Evolutionary conservation across 2,329 filamentous ascomycete species (phyloP).

Genomic region (Pezicula rhizophila): DNA sequence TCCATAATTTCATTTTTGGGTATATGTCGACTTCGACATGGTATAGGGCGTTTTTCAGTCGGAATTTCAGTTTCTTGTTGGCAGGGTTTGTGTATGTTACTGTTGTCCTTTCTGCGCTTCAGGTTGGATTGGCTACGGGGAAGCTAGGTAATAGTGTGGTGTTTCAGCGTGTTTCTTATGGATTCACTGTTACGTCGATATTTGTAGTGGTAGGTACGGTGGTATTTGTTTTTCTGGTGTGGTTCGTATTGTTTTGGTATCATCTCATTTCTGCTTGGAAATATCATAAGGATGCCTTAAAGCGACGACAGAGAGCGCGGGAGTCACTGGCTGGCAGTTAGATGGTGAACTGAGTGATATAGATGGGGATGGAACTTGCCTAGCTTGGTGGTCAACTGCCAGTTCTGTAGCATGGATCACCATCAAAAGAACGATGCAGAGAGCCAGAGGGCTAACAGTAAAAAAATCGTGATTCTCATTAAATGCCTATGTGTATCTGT

Average conservation of each 20-base stretch:
- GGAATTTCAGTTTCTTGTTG: constrained; percentile 38
- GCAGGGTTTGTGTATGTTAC: constrained; percentile 36
- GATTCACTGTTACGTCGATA: constrained; percentile 9
- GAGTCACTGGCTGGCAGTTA: too few species aligned
- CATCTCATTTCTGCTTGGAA: constrained; percentile 6
- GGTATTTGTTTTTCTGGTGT: constrained; percentile 5
- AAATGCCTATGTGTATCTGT: too few species aligned
- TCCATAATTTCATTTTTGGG: constrained; percentile 5
- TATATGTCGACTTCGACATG: constrained; percentile 15
- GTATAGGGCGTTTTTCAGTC: constrained; percentile 36
- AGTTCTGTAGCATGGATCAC: too few species aligned
- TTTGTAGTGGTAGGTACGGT: constrained; percentile 4
- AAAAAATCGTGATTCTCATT: too few species aligned
- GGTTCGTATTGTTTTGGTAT: constrained; percentile 7
- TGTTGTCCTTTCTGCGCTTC: constrained; percentile 42
- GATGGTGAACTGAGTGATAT: too few species aligned
- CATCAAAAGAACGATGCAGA: too few species aligned
- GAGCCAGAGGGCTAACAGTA: too few species aligned
- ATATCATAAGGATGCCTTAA: constrained; percentile 4
- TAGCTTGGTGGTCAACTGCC: too few species aligned
- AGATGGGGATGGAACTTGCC: too few species aligned
- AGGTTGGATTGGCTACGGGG: constrained; percentile 37
- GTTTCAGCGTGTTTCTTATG: constrained; percentile 8
- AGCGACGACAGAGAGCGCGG: too few species aligned
- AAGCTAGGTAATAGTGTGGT: neutral